A percentile compares a stretch with the other conserved stretches of the same genome.
Evolutionary conservation across 2,329 filamentous ascomycete species (phyloP).

Genomic region (Metarhizium robertsii): DNA sequence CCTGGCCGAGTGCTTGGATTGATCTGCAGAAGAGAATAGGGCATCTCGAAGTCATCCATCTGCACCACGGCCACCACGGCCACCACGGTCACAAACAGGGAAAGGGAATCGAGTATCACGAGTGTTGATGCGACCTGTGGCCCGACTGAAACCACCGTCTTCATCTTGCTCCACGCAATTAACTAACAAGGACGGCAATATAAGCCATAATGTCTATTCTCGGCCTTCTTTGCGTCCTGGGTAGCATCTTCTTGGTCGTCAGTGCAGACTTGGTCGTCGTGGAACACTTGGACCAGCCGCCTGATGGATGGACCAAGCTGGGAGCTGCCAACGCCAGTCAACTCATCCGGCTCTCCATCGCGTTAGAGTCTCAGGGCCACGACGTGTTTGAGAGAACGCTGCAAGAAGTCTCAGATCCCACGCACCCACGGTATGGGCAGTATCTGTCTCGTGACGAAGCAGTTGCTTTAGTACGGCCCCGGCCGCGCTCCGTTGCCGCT

Average conservation of each 20-base stretch:
- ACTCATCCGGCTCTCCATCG: slow-evolving; percentile 20
- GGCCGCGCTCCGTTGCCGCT: slow-evolving; percentile 24
- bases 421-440: slow-evolving; percentile 35
- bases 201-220: neutral
- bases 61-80: too few species aligned
- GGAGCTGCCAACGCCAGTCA: slow-evolving; percentile 10
- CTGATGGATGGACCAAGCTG: slow-evolving; percentile 15
- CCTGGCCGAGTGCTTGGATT: too few species aligned
- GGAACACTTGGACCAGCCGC: slow-evolving; percentile 11
- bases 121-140: too few species aligned
- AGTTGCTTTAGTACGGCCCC: slow-evolving; percentile 37
- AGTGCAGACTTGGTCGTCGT: slow-evolving; percentile 6
- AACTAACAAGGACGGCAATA: neutral
- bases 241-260: neutral
- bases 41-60: too few species aligned
- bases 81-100: too few species aligned
- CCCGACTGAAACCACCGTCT: too few species aligned
- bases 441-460: slow-evolving; percentile 40
- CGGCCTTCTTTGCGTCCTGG: neutral
- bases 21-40: too few species aligned
- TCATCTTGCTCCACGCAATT: neutral
- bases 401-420: slow-evolving; percentile 38
- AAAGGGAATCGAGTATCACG: too few species aligned
- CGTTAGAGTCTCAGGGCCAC: slow-evolving; percentile 15
- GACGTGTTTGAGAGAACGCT: slow-evolving; percentile 32